These are phyloP conservation scores for Solanum hybrid DNA, from an alignment of 305 asterid species.

Conservation along the genomic window DNA sequence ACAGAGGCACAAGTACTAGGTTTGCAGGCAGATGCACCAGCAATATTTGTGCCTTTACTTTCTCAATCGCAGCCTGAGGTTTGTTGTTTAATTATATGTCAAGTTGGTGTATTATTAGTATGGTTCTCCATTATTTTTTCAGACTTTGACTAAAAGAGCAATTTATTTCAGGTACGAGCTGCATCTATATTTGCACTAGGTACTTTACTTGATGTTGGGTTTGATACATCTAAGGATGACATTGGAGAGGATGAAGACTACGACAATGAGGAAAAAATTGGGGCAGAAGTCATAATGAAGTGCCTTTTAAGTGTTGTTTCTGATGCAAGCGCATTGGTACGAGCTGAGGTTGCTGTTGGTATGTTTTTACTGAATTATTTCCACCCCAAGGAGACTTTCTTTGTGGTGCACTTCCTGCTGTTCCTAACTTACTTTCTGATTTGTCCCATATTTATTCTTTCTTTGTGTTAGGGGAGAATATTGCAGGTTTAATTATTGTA, in stretches of 20 bases:
- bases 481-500: background rate
- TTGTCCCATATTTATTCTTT: background rate
- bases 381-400: background rate
- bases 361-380: conserved; percentile 14
- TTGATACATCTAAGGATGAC: conserved; percentile 62
- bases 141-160: conserved; percentile 9
- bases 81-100: conserved; percentile 10
- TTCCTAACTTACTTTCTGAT: background rate
- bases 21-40: conserved; percentile 77
- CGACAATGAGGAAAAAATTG: conserved; percentile 79
- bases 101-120: background rate
- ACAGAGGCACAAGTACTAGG: conserved; percentile 76
- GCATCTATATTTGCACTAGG: conserved; percentile 95
- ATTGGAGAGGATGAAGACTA: conserved; percentile 57
- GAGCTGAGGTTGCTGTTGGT: conserved; percentile 97
- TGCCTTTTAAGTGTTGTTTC: conserved; percentile 70
- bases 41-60: conserved; percentile 65
- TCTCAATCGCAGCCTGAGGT: conserved; percentile 97
- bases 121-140: background rate
- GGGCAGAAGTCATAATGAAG: conserved; percentile 63
- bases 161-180: conserved; percentile 74
- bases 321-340: conserved; percentile 94
- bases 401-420: background rate
- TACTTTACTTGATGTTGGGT: conserved; percentile 75
- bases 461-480: background rate